Evolutionary conservation across 371 early-diverging fungal species (phyloP).

Genomic region (Rhizopus microsporus): DNA sequence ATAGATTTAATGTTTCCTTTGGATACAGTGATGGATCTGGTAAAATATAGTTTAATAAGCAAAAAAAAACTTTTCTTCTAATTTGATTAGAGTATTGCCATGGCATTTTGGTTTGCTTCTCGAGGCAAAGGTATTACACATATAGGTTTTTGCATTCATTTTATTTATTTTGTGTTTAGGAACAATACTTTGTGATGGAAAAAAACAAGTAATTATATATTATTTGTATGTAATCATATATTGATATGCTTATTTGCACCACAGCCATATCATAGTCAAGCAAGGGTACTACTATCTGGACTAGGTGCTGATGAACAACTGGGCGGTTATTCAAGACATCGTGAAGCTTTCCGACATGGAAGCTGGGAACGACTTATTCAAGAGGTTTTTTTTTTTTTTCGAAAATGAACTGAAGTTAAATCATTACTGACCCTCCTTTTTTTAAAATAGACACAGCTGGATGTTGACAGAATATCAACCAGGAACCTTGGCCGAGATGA

Average conservation of each 20-base stretch:
- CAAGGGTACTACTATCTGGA: conserved; percentile 85
- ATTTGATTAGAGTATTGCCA: conserved; percentile 79
- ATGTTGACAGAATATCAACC: conserved; percentile 81
- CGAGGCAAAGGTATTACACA: conserved; percentile 58
- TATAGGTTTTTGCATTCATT: not conserved
- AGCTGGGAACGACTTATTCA: conserved; percentile 68
- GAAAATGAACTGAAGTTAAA: not conserved
- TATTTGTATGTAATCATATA: not conserved
- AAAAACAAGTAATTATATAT: too few species aligned
- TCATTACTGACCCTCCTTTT: not conserved
- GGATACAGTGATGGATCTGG: conserved; percentile 94
- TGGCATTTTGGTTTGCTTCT: conserved; percentile 96
- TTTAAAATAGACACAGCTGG: conserved; percentile 68
- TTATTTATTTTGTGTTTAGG: not conserved
- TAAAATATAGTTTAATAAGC: conserved; percentile 21
- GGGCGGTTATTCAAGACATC: conserved; percentile 91
- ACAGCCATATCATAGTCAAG: conserved; percentile 57
- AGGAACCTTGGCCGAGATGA: conserved; percentile 94
- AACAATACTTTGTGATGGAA: not conserved
- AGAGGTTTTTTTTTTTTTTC: conserved; percentile 44
- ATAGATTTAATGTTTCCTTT: conserved; percentile 76
- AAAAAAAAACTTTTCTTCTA: not conserved
- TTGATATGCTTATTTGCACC: too few species aligned
- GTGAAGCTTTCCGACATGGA: conserved; percentile 66
- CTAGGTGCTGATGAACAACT: conserved; percentile 97